phyloP scores from a whole-genome alignment of 805 yeast species.

The Ogataea ganodermae region DNA sequence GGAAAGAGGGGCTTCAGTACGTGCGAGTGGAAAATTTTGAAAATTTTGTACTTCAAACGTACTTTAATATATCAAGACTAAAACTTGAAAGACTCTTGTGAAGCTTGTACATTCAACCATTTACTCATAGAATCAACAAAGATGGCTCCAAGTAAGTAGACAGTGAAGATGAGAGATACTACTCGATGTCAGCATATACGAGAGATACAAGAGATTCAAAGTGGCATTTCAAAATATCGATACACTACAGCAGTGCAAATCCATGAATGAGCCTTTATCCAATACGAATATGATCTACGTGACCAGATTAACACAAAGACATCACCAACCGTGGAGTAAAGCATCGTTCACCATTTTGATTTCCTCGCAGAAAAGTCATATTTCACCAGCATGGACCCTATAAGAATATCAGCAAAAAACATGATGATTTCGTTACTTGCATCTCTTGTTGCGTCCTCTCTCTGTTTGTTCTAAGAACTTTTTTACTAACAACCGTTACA shows the following conservation, averaged over 20 bases:
- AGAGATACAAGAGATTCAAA: not conserved
- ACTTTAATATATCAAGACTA: slow-evolving; percentile 5
- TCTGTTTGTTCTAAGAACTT: not conserved
- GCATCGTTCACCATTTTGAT: no score
- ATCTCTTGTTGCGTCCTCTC: not conserved
- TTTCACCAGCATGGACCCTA: no score
- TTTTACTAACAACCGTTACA: slow-evolving; percentile 31
- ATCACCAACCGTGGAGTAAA: no score
- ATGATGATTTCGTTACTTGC: no score
- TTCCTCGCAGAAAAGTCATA: no score
- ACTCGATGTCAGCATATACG: not conserved
- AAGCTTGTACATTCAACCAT: slow-evolving; percentile 8
- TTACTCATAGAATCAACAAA: slow-evolving; percentile 11
- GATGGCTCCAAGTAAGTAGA: slow-evolving; percentile 36
- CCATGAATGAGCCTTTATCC: no score
- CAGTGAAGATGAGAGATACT: not conserved
- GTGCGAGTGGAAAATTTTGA: slow-evolving; percentile 8
- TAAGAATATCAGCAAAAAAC: no score
- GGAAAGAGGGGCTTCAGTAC: not conserved
- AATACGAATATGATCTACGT: no score
- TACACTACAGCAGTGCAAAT: no score
- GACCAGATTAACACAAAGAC: no score
- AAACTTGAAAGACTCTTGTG: slow-evolving; percentile 8
- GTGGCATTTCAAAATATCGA: no score
- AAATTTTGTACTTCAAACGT: slow-evolving; percentile 5